A percentile compares a stretch with the other conserved stretches of the same genome.
Conservation (phyloP, 176 grass and related monocot species). For the Bothriochloa decipiens region DNA sequence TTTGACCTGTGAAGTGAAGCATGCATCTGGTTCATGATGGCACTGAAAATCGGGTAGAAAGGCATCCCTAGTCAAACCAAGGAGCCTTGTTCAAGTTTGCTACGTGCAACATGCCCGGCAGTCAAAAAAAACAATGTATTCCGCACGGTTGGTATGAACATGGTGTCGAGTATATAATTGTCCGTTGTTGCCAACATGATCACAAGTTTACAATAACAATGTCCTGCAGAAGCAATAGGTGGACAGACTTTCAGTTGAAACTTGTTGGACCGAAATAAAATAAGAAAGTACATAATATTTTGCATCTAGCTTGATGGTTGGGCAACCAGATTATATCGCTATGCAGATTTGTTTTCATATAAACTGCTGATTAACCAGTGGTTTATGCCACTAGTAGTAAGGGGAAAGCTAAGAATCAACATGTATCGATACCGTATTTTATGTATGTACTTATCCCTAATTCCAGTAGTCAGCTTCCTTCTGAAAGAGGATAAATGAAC, state of each 20-base stretch:
- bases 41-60: background rate
- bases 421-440: background rate
- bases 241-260: background rate
- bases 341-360: background rate
- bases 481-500: background rate
- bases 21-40: background rate
- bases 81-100: conserved; percentile 45
- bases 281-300: background rate
- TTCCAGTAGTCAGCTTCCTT: background rate
- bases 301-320: background rate
- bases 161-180: conserved; percentile 10
- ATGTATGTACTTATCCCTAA: background rate
- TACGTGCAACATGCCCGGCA: conserved; percentile 5
- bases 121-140: background rate
- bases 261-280: conserved; percentile 8
- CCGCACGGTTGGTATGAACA: conserved; percentile 37
- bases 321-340: background rate
- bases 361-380: background rate
- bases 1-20: background rate
- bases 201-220: background rate
- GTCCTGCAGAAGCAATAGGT: background rate
- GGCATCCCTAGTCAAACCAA: conserved; percentile 37
- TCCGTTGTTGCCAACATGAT: conserved; percentile 5
- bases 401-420: background rate
- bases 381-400: too few species aligned